Evolutionary conservation across 2,329 filamentous ascomycete genomes (phyloP).

Genomic region (Venturia nashicola): DNA sequence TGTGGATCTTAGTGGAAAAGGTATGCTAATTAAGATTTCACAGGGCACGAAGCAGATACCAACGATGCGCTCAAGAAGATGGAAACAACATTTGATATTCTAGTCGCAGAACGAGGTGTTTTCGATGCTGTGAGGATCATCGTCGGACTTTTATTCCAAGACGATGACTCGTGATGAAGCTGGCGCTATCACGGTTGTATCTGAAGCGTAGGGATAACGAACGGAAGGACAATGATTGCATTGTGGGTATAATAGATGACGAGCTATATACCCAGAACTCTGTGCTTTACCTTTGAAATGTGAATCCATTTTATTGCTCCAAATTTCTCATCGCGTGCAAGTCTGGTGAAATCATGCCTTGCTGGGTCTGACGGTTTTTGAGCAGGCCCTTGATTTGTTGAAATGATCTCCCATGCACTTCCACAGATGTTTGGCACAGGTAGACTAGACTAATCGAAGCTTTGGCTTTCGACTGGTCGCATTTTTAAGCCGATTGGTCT

Average conservation of each 20-base stretch:
- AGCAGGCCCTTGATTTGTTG: too few species aligned
- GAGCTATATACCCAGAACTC: neutral
- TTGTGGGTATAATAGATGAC: neutral
- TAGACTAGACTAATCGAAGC: too few species aligned
- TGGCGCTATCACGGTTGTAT: neutral
- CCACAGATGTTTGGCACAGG: too few species aligned
- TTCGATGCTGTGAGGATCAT: conserved; percentile 1
- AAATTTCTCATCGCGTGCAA: too few species aligned
- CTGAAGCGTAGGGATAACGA: neutral
- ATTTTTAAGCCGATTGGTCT: too few species aligned
- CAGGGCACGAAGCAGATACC: conserved; percentile 7
- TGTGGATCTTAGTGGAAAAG: too few species aligned
- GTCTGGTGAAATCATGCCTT: too few species aligned
- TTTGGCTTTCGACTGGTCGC: too few species aligned
- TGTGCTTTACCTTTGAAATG: too few species aligned
- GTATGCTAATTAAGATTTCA: neutral
- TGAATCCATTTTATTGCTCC: too few species aligned
- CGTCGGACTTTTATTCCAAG: conserved; percentile 1
- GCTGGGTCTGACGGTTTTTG: too few species aligned
- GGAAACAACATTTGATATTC: neutral
- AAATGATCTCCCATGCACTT: too few species aligned
- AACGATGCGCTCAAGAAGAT: neutral
- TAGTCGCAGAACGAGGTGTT: conserved; percentile 2
- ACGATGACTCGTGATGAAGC: neutral
- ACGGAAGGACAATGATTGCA: neutral